Conservation (phyloP, 2,329 filamentous ascomycete species). For the Cercospora sp. region DNA sequence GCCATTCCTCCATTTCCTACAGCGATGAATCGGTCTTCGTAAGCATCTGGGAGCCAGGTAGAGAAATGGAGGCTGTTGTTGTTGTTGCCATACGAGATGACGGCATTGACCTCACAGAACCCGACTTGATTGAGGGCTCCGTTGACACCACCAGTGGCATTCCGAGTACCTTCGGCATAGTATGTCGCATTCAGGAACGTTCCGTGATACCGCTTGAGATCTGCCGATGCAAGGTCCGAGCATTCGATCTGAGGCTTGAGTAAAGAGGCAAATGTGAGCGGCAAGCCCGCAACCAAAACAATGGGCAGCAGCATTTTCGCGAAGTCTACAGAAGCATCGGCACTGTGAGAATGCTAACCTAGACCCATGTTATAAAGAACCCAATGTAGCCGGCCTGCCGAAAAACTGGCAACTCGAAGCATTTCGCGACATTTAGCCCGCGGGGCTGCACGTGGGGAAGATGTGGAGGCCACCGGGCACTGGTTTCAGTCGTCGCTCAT, state of each 20-base stretch:
- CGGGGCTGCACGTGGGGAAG: not conserved
- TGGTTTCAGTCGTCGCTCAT: not conserved
- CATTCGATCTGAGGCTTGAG: not conserved
- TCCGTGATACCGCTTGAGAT: slow-evolving; percentile 19
- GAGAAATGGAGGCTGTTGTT: slow-evolving; percentile 30
- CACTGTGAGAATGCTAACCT: not conserved
- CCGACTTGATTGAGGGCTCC: slow-evolving; percentile 25
- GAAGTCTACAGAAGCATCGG: not conserved
- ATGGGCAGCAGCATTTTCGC: not conserved
- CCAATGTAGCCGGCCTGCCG: not conserved
- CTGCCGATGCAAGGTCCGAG: not conserved
- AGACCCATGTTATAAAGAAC: not conserved
- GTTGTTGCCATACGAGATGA: slow-evolving; percentile 28
- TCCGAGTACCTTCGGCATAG: slow-evolving; percentile 20
- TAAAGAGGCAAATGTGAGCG: not conserved
- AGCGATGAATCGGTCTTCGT: slow-evolving; percentile 33
- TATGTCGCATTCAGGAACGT: slow-evolving; percentile 27
- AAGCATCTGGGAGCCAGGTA: slow-evolving; percentile 33
- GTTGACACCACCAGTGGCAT: slow-evolving; percentile 25
- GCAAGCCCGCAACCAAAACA: not conserved
- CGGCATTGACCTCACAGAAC: slow-evolving; percentile 33
- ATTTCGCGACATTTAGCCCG: slow-evolving; percentile 1
- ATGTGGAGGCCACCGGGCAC: not conserved
- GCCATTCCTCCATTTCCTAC: slow-evolving; percentile 37
- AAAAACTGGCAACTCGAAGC: not conserved